Evolutionary conservation across 306 rosid species (phyloP), one percentile per base, ranked within the genome.

Genomic region (Fragaria iinumae): DNA sequence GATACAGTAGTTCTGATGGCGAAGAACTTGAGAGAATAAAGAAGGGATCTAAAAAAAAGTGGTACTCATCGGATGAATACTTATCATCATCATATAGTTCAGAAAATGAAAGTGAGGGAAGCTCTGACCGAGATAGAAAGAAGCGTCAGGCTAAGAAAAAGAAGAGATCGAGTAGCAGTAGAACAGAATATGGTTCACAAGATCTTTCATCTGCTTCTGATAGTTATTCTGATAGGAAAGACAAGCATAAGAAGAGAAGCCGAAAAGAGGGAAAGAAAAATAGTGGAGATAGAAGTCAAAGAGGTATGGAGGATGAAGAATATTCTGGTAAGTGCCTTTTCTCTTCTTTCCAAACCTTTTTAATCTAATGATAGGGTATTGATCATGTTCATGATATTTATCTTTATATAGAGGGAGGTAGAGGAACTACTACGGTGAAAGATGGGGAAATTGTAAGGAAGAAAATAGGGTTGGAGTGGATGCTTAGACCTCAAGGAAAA

Each of bases 401-500:
- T 8, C 27, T 60, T 73, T 11, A 20, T 11, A 20, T 71, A 82
- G 86, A 77, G 62, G 78, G 75, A 23, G 59, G 25, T 36, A 43
- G 20, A 65, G 80, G 56, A 72, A 32, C 74, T 43, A 41, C 76
- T 65, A 62, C 88, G 38, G 48, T 67, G 29, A 81, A 79, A 67
- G 87, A 86, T 69, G 83, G 44, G 79, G 96, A 93, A 66, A 84
- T 83, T 77, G 91, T 52, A 2, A 92, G 97, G 83, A 92, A 86
- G 79, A 95, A 88, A 83, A 84, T 89, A 87, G 98, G 98, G 60
- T 81, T 92, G 81, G 93, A 95, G 76, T 95, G 98, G 98, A 95
- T 92, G 98, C 96, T 92, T 73, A 84, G 90, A 84, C 83, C 97
- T 77, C 91, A 79, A 77, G 91, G 78, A 74, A 86, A 80, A 79